phyloP scores from a whole-genome alignment of 1,139 yeast genomes.

The Eremothecium gossypii region DNA sequence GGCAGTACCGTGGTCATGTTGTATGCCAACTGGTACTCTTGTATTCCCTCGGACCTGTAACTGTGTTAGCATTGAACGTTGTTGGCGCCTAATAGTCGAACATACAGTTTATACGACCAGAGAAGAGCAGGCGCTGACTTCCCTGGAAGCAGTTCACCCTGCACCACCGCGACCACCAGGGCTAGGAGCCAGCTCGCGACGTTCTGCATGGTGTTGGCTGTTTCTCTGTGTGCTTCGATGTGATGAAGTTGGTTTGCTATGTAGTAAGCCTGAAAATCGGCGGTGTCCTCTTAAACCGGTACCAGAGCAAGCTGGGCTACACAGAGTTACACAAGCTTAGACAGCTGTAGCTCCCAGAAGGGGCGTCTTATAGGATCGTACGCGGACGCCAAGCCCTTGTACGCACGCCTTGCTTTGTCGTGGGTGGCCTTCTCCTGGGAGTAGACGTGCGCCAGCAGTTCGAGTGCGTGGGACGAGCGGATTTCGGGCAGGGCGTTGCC shows the following conservation, averaged over 20 bases:
- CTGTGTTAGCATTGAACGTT: neutral
- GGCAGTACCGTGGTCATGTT: slow-evolving; percentile 16
- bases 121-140: slow-evolving; percentile 22
- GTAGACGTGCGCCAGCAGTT: slow-evolving; percentile 48
- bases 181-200: neutral
- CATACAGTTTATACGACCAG: slow-evolving; percentile 24
- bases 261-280: too few relatives aligned
- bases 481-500: slow-evolving; percentile 24
- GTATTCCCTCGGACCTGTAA: slow-evolving; percentile 19
- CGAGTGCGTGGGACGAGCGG: slow-evolving; percentile 58
- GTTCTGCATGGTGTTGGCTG: slow-evolving; percentile 1
- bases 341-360: slow-evolving; percentile 46
- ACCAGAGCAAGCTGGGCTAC: too few relatives aligned
- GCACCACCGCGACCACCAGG: neutral
- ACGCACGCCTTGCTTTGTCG: slow-evolving; percentile 36
- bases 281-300: too few relatives aligned
- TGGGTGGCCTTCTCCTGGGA: slow-evolving; percentile 24
- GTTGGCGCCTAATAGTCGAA: slow-evolving; percentile 1
- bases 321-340: neutral
- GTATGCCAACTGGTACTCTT: slow-evolving; percentile 14
- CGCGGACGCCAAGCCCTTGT: slow-evolving; percentile 39
- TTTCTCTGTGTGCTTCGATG: neutral
- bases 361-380: slow-evolving; percentile 61
- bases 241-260: too few relatives aligned
- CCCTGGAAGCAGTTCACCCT: slow-evolving; percentile 6